phyloP scores from a whole-genome alignment of 306 rosid genomes.

The Malus sieversii region DNA sequence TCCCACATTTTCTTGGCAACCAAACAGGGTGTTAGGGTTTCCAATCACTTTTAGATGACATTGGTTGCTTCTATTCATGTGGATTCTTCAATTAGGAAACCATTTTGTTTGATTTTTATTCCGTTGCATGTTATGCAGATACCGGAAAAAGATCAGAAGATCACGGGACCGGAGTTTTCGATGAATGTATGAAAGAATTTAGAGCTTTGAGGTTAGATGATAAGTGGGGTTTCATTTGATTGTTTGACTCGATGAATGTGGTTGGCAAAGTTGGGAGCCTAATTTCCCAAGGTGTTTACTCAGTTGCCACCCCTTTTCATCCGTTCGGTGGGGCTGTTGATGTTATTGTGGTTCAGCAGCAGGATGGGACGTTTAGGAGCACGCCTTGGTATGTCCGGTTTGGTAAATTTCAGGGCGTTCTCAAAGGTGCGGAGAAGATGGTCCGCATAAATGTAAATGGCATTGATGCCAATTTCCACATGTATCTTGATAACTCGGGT shows the following conservation, averaged over 20 bases:
- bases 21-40: constrained; percentile 7
- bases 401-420: constrained; percentile 97
- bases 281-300: constrained; percentile 80
- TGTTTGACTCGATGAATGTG: constrained; percentile 61
- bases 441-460: constrained; percentile 75
- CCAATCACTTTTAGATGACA: neutral
- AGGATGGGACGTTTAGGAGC: constrained; percentile 83
- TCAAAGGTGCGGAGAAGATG: constrained; percentile 78
- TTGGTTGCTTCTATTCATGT: neutral
- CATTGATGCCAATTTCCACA: constrained; percentile 70
- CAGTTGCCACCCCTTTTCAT: constrained; percentile 94
- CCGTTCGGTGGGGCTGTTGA: constrained; percentile 99
- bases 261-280: constrained; percentile 87
- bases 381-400: constrained; percentile 95
- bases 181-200: constrained; percentile 11
- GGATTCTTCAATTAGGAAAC: constrained; percentile 1
- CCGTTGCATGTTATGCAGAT: constrained; percentile 29
- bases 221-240: constrained; percentile 21
- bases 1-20: neutral
- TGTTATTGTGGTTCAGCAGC: constrained; percentile 92
- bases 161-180: constrained; percentile 13
- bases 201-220: constrained; percentile 23
- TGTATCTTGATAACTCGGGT: constrained; percentile 90
- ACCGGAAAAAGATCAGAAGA: constrained; percentile 22
- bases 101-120: neutral